Evolutionary conservation across 495 filamentous ascomycete species (phyloP), one percentile per base, ranked within the genome.

Genomic region (Neurospora sp.): DNA sequence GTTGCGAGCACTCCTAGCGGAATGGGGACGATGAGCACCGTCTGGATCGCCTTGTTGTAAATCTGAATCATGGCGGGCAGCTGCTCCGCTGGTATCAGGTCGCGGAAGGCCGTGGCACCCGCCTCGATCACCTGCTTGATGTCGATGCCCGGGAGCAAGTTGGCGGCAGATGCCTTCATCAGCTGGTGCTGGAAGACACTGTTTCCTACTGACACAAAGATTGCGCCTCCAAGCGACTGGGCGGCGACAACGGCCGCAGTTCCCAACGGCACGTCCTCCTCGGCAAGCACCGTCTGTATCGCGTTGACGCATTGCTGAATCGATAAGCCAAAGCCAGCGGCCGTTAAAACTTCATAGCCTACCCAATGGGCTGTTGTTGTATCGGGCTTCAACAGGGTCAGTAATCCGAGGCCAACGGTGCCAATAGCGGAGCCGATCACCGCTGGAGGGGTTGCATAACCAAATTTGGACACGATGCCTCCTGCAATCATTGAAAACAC

Each of bases 121-220:
- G 85, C 75, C 69, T 76, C 76, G 66, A 83, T 72, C n/a, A 82
- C 71, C 23, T 69, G 73, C 16, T 76, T 77, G 40, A 81, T 76
- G 66, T 83, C 75, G 38, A 83, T 20, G 2, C 75, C 80, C 6
- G 76, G 75, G 35, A 83, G 70, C 23, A 72, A 20, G 18, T 59
- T 73, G 31, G 44, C 72, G 11, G 10, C 69, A 39, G 73, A 81
- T 69, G 78, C 78, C 62, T 83, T 82, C 70, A 86, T 76, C 7
- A 92, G 83, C 10, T 82, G 76, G 75, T 86, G 86, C 72, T 84
- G 83, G 79, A 92, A 88, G 2, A 92, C 80, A 38, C 83, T 88
- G 78, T 92, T 86, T 0, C 84, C 90, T n/a, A 90, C 81, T 0
- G 86, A 84, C 41, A 90, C 80, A 75, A 91, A 92, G 37, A 92